Conservation (phyloP, 345 rosid genomes). For the Hypericum androsaemum region DNA sequence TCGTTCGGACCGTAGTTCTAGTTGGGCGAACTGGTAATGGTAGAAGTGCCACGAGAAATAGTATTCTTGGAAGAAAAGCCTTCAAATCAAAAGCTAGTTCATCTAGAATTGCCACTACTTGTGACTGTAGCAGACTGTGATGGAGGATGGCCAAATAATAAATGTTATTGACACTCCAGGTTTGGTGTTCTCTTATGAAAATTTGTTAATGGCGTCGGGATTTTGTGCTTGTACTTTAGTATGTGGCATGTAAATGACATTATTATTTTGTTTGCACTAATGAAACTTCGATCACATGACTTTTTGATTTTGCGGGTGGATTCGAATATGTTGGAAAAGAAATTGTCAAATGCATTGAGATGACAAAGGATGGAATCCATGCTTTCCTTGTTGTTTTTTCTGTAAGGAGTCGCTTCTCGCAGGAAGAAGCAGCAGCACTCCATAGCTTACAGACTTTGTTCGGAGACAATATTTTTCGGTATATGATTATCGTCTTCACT, state of each 20-base stretch:
- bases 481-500: background rate
- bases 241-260: too few relatives aligned
- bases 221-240: too few relatives aligned
- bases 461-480: background rate
- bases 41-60: background rate
- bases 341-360: background rate
- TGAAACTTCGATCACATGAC: background rate
- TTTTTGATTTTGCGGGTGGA: background rate
- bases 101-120: background rate
- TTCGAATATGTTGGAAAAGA: background rate
- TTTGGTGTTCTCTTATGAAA: background rate
- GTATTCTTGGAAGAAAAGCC: background rate
- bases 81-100: background rate
- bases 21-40: background rate
- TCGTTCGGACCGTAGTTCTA: constrained; percentile 32
- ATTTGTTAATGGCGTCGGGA: too few relatives aligned
- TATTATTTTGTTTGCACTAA: background rate
- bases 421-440: background rate
- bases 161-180: background rate
- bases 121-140: background rate
- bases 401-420: background rate
- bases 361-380: background rate
- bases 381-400: background rate
- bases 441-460: background rate
- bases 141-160: background rate